Base-by-base conservation (phyloP, 805 yeast species). In the Metschnikowia anglica region DNA sequence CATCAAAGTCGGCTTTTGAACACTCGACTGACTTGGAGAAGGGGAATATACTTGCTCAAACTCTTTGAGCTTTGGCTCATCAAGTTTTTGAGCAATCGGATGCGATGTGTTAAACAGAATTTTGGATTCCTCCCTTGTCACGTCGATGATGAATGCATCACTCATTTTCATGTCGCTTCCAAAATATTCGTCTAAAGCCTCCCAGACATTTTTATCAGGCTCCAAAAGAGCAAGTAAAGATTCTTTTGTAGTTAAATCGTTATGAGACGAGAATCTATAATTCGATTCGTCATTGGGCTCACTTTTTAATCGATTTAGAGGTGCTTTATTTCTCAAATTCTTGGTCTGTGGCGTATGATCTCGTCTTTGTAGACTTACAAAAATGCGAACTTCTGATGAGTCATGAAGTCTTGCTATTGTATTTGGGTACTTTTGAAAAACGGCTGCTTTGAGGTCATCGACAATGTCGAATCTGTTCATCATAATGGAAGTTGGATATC, bases 371-470 rank as follows among this genome's bases (percentile, higher is more conserved):
- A 12, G 7, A 31, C 34, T 34, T 9, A 45, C 42, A 18, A 30
- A 37, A n/a, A 52, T 51, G 29, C 55, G 76, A 46, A 80, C 59
- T 58, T 86, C 88, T 9, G 95, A 80, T 7, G 95, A 81, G 65
- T 88, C 88, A 56, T 73, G 76, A 34, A 68, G 59, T 47, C 76
- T 60, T 3, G 81, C 85, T 43, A 84, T 57, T 2, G 87, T 74
- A 46, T 84, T 80, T 41, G 95, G 85, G 60, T 76, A 85, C 53
- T 83, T 85, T 34, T 65, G 66, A 27, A 81, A 62, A 1, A 90
- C 73, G 46, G 79, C 73, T 9, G 73, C 66, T 56, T 90, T 90
- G 53, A 90, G 68, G 61, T 91, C 96, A 61, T 90, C 98, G 4
- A 90, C 75, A 1, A 89, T 73, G 56, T 86, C 91, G 16, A 62